Evolutionary conservation across 768 basidiomycete genomes (phyloP).

Genomic region (Leucosporidium yakuticum): DNA sequence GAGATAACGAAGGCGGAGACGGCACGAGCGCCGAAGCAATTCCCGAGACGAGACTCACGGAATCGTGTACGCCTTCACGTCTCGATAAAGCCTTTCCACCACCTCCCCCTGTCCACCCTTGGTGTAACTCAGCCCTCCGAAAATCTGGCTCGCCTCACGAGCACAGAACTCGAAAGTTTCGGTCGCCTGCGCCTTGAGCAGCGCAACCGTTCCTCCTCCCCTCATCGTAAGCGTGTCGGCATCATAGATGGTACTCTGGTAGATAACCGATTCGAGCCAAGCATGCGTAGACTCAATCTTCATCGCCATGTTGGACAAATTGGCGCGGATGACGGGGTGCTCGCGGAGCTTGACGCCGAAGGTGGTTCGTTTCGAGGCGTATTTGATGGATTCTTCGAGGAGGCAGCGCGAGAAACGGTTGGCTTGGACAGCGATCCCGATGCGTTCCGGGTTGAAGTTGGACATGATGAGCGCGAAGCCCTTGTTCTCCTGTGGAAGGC

Average conservation of each 20-base stretch:
- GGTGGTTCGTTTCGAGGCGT: conserved; percentile 27
- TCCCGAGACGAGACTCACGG: conserved; percentile 15
- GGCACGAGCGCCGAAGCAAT: no score
- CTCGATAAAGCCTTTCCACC: conserved; percentile 33
- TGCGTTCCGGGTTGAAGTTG: conserved; percentile 12
- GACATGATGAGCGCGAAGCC: conserved; percentile 36
- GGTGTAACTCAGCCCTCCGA: conserved; percentile 38
- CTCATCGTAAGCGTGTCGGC: background rate
- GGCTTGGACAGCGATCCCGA: conserved; percentile 35
- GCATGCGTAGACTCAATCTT: conserved; percentile 36
- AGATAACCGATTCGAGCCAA: conserved; percentile 38
- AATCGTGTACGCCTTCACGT: conserved; percentile 27
- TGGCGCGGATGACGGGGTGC: conserved; percentile 37
- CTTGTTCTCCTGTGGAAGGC: conserved; percentile 19
- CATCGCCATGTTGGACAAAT: conserved; percentile 36
- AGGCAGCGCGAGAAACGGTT: conserved; percentile 35
- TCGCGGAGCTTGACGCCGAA: conserved; percentile 36
- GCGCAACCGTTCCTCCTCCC: conserved; percentile 36
- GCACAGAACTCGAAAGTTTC: conserved; percentile 25
- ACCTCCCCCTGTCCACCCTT: conserved; percentile 29
- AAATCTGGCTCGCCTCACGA: conserved; percentile 32
- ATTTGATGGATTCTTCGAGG: conserved; percentile 29
- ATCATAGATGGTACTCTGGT: conserved; percentile 9
- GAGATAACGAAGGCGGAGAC: no score
- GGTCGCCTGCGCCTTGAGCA: conserved; percentile 35